These are phyloP conservation scores for Scleromitrula shiraiana DNA, from an alignment of 2,329 filamentous ascomycete genomes.

Conservation along the genomic window DNA sequence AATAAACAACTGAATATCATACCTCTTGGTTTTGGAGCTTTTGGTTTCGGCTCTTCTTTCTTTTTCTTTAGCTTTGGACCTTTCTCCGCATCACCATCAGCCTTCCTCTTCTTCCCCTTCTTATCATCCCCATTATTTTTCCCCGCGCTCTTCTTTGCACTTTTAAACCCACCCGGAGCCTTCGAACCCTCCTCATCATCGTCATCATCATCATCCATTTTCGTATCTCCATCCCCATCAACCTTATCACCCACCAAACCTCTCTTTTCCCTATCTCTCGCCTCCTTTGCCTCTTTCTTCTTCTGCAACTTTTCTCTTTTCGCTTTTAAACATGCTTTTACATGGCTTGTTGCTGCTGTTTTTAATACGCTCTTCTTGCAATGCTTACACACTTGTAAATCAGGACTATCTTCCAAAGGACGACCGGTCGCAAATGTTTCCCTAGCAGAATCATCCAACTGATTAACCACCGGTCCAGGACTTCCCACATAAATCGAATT, in stretches of 20 bases:
- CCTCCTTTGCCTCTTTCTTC: conserved; percentile 31
- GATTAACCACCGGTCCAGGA: conserved; percentile 51
- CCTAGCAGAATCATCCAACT: conserved; percentile 67
- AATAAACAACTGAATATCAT: conserved; percentile 17
- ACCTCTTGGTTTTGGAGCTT: conserved; percentile 78
- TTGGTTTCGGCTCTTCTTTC: conserved; percentile 83
- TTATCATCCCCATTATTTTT: conserved; percentile 49
- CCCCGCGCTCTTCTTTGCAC: conserved; percentile 55
- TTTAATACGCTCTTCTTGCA: conserved; percentile 85
- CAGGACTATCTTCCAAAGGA: conserved; percentile 70
- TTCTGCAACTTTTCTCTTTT: conserved; percentile 30
- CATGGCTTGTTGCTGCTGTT: conserved; percentile 67
- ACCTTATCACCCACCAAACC: conserved; percentile 30
- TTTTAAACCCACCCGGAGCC: conserved; percentile 29
- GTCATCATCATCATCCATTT: conserved; percentile 35
- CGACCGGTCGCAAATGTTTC: conserved; percentile 75
- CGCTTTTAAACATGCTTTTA: conserved; percentile 72
- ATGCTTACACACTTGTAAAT: conserved; percentile 82
- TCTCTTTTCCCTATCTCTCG: conserved; percentile 34
- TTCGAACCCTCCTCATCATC: conserved; percentile 36
- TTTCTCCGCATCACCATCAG: conserved; percentile 69
- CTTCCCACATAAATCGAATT: conserved; percentile 37
- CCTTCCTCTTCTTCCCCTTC: conserved; percentile 72
- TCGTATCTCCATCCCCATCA: conserved; percentile 28
- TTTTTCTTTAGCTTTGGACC: conserved; percentile 87